These are phyloP conservation scores for Colletotrichum tropicicola DNA, from an alignment of 2,329 filamentous ascomycete species.

Conservation along the genomic window DNA sequence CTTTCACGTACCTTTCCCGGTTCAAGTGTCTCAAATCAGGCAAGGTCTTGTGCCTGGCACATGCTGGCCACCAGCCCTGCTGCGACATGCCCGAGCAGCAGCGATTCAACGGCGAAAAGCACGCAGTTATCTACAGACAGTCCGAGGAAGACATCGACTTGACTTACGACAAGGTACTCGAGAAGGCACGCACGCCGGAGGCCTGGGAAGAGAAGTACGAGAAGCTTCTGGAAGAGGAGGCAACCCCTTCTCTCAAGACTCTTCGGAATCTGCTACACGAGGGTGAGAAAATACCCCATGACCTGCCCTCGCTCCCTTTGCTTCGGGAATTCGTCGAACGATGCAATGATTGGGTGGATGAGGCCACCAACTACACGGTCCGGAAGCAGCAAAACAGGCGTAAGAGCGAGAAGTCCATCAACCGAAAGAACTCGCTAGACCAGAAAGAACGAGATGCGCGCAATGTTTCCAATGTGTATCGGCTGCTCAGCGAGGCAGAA, in stretches of 20 bases:
- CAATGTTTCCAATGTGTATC: conserved; percentile 87
- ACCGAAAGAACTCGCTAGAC: conserved; percentile 66
- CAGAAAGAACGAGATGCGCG: conserved; percentile 89
- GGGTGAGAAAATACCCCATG: conserved; percentile 95
- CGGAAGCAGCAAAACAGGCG: conserved; percentile 97
- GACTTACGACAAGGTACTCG: conserved; percentile 79
- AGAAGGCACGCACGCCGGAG: conserved; percentile 88
- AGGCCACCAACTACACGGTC: conserved; percentile 94
- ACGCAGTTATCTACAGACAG: conserved; percentile 81
- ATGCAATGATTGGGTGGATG: conserved; percentile 98
- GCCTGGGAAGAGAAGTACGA: conserved; percentile 92
- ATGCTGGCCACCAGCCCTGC: conserved; percentile 83
- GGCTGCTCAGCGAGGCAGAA: conserved; percentile 84
- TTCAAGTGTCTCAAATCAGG: conserved; percentile 85
- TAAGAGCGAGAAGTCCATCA: conserved; percentile 89
- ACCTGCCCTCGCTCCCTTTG: conserved; percentile 82
- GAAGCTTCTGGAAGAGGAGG: conserved; percentile 82
- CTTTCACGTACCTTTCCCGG: conserved; percentile 89
- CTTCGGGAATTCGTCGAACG: conserved; percentile 91
- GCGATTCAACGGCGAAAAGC: conserved; percentile 74
- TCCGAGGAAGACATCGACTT: conserved; percentile 74
- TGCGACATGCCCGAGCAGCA: conserved; percentile 75
- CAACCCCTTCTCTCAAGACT: conserved; percentile 85
- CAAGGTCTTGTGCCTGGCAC: conserved; percentile 83
- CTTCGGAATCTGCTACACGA: conserved; percentile 87